A percentile compares a stretch with the other conserved stretches of the same genome.
phyloP scores from a whole-genome alignment of 768 basidiomycete genomes.

The Rhizopogon vulgaris region DNA sequence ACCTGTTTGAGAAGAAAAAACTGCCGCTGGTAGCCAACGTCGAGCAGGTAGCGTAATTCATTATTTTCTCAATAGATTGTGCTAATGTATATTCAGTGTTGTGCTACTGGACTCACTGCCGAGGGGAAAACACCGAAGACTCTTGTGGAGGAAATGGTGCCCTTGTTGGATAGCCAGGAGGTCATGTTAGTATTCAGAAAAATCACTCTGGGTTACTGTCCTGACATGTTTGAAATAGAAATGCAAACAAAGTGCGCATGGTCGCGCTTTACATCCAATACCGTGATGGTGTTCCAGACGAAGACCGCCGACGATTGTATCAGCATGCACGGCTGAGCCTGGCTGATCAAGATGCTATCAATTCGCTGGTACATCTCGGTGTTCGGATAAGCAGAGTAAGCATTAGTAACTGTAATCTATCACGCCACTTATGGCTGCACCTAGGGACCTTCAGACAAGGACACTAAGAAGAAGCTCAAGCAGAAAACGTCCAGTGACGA shows the following conservation, averaged over 20 bases:
- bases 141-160: conserved; percentile 98
- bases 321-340: conserved; percentile 88
- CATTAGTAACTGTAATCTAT: background rate
- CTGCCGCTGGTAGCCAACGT: conserved; percentile 78
- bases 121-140: conserved; percentile 95
- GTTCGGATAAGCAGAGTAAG: conserved; percentile 78
- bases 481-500: conserved; percentile 73
- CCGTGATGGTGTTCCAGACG: conserved; percentile 97
- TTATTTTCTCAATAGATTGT: background rate
- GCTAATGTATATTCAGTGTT: conserved; percentile 53
- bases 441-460: conserved; percentile 70
- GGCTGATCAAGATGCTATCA: conserved; percentile 90
- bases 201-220: background rate
- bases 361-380: conserved; percentile 79
- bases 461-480: conserved; percentile 77
- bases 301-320: conserved; percentile 89
- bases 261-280: conserved; percentile 92
- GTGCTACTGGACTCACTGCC: conserved; percentile 85
- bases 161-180: conserved; percentile 80
- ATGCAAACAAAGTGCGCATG: conserved; percentile 90
- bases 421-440: background rate
- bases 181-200: conserved; percentile 55
- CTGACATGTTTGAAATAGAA: conserved; percentile 37
- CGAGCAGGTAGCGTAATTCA: conserved; percentile 58
- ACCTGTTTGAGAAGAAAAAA: conserved; percentile 82